phyloP scores from a whole-genome alignment of 2,329 filamentous ascomycete species.

The Trichoderma aggressivum region DNA sequence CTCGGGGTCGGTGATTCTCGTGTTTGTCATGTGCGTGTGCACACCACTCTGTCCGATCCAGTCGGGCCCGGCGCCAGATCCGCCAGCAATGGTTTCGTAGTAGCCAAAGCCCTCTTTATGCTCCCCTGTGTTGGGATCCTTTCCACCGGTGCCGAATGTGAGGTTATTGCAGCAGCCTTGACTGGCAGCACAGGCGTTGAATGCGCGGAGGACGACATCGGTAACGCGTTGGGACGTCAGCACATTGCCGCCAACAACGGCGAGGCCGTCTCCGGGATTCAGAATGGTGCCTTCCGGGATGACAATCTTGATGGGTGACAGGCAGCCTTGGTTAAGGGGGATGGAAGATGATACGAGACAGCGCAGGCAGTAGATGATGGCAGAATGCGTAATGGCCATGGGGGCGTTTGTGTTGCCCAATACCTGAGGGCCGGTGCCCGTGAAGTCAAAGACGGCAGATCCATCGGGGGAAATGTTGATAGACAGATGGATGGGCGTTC shows the following conservation, averaged over 20 bases:
- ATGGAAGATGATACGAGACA: slow-evolving; percentile 79
- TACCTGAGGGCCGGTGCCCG: slow-evolving; percentile 32
- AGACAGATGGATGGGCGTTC: slow-evolving; percentile 70
- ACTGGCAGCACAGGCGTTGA: slow-evolving; percentile 72
- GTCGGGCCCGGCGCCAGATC: slow-evolving; percentile 66
- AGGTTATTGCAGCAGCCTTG: slow-evolving; percentile 84
- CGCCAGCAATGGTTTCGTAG: slow-evolving; percentile 81
- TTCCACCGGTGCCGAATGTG: slow-evolving; percentile 77
- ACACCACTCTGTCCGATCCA: slow-evolving; percentile 75
- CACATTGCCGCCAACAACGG: slow-evolving; percentile 81
- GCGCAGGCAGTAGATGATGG: slow-evolving; percentile 82
- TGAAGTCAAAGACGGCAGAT: slow-evolving; percentile 64
- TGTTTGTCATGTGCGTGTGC: slow-evolving; percentile 87
- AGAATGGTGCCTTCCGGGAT: slow-evolving; percentile 73
- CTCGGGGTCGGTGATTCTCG: slow-evolving; percentile 76
- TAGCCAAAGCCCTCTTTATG: slow-evolving; percentile 66
- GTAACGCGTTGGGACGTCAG: slow-evolving; percentile 77
- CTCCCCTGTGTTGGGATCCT: slow-evolving; percentile 53
- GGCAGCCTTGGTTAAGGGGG: slow-evolving; percentile 81
- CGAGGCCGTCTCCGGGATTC: slow-evolving; percentile 70
- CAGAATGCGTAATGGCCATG: slow-evolving; percentile 39
- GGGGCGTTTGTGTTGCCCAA: slow-evolving; percentile 36
- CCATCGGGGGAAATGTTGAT: slow-evolving; percentile 72
- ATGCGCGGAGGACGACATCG: slow-evolving; percentile 78
- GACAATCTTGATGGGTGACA: slow-evolving; percentile 70